phyloP scores from a whole-genome alignment of 2,329 filamentous ascomycete species.

The Periglandula ipomoeae region DNA sequence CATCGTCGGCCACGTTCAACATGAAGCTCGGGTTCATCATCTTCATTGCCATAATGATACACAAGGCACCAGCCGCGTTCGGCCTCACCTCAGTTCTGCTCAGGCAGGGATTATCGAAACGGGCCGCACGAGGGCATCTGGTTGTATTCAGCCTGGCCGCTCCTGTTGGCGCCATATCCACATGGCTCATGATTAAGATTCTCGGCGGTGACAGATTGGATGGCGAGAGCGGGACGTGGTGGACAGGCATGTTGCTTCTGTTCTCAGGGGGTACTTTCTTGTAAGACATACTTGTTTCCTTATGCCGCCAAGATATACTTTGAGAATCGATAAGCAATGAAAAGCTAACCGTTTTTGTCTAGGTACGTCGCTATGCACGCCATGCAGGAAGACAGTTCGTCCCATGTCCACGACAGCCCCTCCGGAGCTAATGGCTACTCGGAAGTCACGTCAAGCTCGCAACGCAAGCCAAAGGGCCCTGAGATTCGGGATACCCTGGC shows the following conservation, averaged over 20 bases:
- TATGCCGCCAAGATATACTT: background rate
- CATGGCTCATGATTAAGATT: constrained; percentile 70
- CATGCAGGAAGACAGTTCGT: constrained; percentile 68
- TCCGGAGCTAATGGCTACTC: constrained; percentile 43
- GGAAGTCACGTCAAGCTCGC: constrained; percentile 33
- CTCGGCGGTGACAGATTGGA: constrained; percentile 52
- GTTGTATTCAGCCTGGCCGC: constrained; percentile 88
- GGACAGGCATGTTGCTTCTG: constrained; percentile 85
- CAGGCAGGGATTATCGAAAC: constrained; percentile 84
- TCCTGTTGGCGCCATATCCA: constrained; percentile 73
- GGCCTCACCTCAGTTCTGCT: constrained; percentile 83
- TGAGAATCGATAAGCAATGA: background rate
- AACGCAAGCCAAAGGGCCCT: constrained; percentile 45
- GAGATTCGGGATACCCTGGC: constrained; percentile 61
- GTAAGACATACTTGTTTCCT: constrained; percentile 40
- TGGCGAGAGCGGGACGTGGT: constrained; percentile 65
- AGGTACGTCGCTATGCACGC: constrained; percentile 98
- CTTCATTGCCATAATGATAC: constrained; percentile 93
- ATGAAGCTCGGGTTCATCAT: constrained; percentile 79
- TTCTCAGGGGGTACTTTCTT: constrained; percentile 95
- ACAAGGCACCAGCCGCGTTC: constrained; percentile 94
- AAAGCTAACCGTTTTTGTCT: background rate
- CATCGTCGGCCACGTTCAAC: constrained; percentile 67
- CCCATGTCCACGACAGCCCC: constrained; percentile 42
- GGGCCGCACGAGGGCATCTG: constrained; percentile 73